Conservation (phyloP, 306 rosid genomes). For the Sphenostylis stenocarpa region DNA sequence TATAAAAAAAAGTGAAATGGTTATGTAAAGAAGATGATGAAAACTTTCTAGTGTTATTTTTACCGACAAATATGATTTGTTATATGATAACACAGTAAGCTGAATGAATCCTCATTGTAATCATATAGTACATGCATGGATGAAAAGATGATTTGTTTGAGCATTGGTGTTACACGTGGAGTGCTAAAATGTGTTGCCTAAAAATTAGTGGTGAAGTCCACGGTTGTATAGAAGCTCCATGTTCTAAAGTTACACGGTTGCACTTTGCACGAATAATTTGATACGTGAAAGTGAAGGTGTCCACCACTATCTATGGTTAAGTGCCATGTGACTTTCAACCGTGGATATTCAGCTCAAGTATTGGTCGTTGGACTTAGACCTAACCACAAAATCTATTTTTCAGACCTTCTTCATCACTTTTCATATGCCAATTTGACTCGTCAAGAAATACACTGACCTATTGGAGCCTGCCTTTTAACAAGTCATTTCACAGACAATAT, state of each 20-base stretch:
- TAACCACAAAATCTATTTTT: conserved; percentile 30
- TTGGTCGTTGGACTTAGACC: conserved; percentile 49
- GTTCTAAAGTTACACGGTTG: conserved; percentile 33
- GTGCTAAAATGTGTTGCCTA: background rate
- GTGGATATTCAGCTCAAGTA: conserved; percentile 1
- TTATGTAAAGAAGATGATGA: too few relatives aligned
- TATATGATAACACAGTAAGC: too few relatives aligned
- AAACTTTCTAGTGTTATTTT: too few relatives aligned
- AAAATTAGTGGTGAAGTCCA: conserved; percentile 2
- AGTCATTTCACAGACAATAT: background rate
- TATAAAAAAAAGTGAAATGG: too few relatives aligned
- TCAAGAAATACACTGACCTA: background rate
- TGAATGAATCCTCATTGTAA: too few relatives aligned
- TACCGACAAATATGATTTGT: too few relatives aligned
- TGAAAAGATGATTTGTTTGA: conserved; percentile 21
- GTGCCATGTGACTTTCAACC: conserved; percentile 27
- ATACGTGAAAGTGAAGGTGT: conserved; percentile 46
- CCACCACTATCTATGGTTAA: conserved; percentile 32
- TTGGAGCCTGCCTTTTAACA: background rate
- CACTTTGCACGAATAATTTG: conserved; percentile 34
- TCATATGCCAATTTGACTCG: conserved; percentile 11
- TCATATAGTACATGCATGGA: background rate
- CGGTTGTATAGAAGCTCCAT: background rate
- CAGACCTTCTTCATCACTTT: conserved; percentile 30
- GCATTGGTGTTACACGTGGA: conserved; percentile 13